Evolutionary conservation across 176 grass and related monocot genomes (phyloP).

Genomic region (Cocos nucifera): DNA sequence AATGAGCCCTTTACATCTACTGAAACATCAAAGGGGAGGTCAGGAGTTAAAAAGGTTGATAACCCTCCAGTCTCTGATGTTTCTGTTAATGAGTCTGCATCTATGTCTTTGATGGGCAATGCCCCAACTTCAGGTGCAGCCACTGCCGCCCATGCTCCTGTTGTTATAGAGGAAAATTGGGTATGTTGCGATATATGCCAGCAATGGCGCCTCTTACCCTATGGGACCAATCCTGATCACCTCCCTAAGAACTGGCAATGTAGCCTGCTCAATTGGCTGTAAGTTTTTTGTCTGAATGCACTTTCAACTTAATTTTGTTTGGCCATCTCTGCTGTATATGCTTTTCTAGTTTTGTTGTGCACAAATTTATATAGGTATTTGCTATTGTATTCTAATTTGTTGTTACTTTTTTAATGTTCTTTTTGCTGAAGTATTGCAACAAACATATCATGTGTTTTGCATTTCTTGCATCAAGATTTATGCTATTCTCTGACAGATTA

Average conservation of each 20-base stretch:
- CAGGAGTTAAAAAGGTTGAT: constrained; percentile 40
- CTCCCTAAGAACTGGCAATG: constrained; percentile 92
- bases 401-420: neutral
- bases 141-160: constrained; percentile 27
- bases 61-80: constrained; percentile 25
- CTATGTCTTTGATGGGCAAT: constrained; percentile 40
- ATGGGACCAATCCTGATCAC: constrained; percentile 47
- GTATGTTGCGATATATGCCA: constrained; percentile 90
- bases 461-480: constrained; percentile 7
- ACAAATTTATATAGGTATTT: too few species aligned
- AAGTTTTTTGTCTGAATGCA: constrained; percentile 33
- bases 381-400: too few species aligned
- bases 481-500: constrained; percentile 16
- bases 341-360: too few species aligned
- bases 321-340: too few species aligned
- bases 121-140: constrained; percentile 33
- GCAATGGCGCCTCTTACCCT: constrained; percentile 92
- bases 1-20: constrained; percentile 40
- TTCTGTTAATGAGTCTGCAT: constrained; percentile 25
- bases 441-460: constrained; percentile 12
- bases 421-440: neutral
- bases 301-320: too few species aligned
- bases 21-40: constrained; percentile 38
- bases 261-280: constrained; percentile 90
- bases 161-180: constrained; percentile 88